Conservation (phyloP, 2,329 filamentous ascomycete genomes). For the Phyllosticta citrichinensis region DNA sequence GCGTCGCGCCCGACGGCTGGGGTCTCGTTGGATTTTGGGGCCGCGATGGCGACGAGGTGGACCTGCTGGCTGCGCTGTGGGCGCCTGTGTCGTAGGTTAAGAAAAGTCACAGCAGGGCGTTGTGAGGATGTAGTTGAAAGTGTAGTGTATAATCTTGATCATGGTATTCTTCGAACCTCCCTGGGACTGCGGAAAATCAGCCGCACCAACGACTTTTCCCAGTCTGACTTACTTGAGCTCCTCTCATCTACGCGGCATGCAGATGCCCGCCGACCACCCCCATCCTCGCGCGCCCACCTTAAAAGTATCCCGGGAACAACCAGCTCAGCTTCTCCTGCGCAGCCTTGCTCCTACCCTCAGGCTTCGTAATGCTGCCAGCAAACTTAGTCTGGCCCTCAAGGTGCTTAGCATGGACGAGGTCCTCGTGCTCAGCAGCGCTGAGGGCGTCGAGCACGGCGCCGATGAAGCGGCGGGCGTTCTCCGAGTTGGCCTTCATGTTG, state of each 20-base stretch:
- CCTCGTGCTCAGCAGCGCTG: conserved; percentile 62
- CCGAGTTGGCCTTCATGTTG: conserved; percentile 87
- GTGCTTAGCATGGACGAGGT: conserved; percentile 72
- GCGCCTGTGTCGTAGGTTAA: background rate
- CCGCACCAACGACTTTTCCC: no score
- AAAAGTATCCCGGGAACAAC: conserved; percentile 74
- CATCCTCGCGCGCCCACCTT: background rate
- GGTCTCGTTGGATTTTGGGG: conserved; percentile 46
- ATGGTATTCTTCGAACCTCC: no score
- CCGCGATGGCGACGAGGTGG: conserved; percentile 45
- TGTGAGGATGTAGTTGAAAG: no score
- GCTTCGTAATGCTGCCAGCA: conserved; percentile 74
- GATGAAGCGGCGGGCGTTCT: conserved; percentile 78
- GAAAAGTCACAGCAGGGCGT: no score
- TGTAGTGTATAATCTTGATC: no score
- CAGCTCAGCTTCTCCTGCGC: conserved; percentile 73
- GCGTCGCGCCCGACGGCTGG: conserved; percentile 39
- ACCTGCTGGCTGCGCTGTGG: conserved; percentile 38
- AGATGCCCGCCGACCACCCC: background rate
- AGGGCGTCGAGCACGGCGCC: conserved; percentile 81
- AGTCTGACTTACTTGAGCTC: no score
- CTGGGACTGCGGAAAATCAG: no score
- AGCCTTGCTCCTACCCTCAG: conserved; percentile 60
- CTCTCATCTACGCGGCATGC: no score
- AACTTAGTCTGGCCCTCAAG: conserved; percentile 66